These are phyloP conservation scores for Trametes sanguinea DNA, from an alignment of 768 basidiomycete genomes.

Conservation along the genomic window DNA sequence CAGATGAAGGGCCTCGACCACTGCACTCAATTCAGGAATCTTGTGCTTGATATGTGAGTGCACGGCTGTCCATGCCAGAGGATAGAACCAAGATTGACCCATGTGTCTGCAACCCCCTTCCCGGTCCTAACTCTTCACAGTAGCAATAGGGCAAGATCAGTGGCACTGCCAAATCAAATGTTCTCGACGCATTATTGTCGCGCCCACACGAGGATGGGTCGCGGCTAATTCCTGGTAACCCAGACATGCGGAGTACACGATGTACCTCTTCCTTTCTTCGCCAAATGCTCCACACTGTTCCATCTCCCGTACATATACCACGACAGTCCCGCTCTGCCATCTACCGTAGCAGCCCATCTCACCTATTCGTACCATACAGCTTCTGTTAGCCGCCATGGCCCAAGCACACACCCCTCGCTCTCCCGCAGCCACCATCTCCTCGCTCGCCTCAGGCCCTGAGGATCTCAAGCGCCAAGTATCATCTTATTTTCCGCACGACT, in stretches of 20 bases:
- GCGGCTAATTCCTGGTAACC: neutral
- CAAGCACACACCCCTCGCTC: slow-evolving; percentile 1
- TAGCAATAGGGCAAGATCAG: neutral
- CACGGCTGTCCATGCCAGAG: too few species aligned
- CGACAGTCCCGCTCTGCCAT: neutral
- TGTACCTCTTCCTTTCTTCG: slow-evolving; percentile 17
- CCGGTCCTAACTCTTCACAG: too few species aligned
- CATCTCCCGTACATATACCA: slow-evolving; percentile 11
- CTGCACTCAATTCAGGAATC: too few species aligned
- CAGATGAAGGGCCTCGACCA: too few species aligned
- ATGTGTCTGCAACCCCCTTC: too few species aligned
- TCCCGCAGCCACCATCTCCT: slow-evolving; percentile 16
- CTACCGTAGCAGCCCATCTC: neutral
- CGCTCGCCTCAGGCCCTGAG: slow-evolving; percentile 14
- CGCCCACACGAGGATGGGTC: neutral
- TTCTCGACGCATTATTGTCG: neutral
- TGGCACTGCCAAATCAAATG: neutral
- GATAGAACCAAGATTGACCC: too few species aligned
- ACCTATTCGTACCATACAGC: neutral
- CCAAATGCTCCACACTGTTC: neutral
- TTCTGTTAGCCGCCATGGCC: slow-evolving; percentile 1
- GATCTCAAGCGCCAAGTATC: slow-evolving; percentile 26
- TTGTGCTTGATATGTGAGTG: too few species aligned
- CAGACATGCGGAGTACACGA: slow-evolving; percentile 17
- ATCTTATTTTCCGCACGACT: slow-evolving; percentile 28